Conservation (phyloP, 768 basidiomycete species). For the Amanita thiersii region DNA sequence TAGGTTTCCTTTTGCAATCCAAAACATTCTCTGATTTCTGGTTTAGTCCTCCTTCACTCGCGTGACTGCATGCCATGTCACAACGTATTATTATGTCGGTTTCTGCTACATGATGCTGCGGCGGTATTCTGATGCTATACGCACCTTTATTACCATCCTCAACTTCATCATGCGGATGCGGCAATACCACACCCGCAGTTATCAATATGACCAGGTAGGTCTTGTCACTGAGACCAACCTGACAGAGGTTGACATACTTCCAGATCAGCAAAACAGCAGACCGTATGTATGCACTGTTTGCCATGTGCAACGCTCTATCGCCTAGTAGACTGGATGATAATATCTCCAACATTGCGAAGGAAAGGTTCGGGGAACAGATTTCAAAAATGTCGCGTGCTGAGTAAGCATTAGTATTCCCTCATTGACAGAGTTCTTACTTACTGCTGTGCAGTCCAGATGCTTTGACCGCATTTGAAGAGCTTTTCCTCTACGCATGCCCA, state of each 20-base stretch:
- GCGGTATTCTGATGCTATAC: conserved; percentile 92
- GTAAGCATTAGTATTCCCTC: conserved; percentile 20
- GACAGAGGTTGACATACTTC: background rate
- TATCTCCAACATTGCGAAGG: conserved; percentile 87
- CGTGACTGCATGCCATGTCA: conserved; percentile 94
- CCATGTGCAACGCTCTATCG: conserved; percentile 87
- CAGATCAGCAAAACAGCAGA: conserved; percentile 97
- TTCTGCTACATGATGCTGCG: conserved; percentile 96
- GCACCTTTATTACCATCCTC: conserved; percentile 84
- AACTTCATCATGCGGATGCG: conserved; percentile 96
- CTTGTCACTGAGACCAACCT: background rate
- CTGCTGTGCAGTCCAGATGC: conserved; percentile 50
- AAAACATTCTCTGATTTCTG: conserved; percentile 10
- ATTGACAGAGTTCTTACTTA: conserved; percentile 1
- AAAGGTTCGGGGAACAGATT: conserved; percentile 89
- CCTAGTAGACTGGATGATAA: conserved; percentile 92
- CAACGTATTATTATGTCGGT: conserved; percentile 92
- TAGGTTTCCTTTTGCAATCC: conserved; percentile 14
- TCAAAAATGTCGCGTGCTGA: conserved; percentile 77
- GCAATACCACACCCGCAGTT: conserved; percentile 93
- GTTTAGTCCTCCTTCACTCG: conserved; percentile 79
- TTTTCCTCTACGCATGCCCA: conserved; percentile 91
- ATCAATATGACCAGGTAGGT: conserved; percentile 89
- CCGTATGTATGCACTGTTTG: conserved; percentile 94
- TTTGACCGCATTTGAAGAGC: conserved; percentile 78